These are phyloP conservation scores for Luvunga scandens DNA, from an alignment of 345 rosid genomes.

Conservation along the genomic window DNA sequence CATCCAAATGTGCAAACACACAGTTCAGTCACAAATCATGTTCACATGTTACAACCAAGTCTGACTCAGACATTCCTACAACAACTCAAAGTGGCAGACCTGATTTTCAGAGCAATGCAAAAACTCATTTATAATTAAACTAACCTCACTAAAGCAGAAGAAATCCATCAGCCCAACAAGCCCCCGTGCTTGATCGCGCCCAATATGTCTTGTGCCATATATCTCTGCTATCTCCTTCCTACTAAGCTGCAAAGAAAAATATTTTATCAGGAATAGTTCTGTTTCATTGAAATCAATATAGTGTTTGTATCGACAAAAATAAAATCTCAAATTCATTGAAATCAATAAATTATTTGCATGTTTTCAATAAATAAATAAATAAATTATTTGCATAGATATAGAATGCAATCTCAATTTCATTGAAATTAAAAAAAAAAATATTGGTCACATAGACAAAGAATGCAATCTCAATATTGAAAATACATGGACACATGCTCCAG, in stretches of 20 bases:
- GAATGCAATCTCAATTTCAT: not conserved
- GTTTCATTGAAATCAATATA: not conserved
- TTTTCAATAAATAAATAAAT: not conserved
- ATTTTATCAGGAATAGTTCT: not conserved
- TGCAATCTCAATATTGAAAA: not conserved
- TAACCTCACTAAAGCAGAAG: conserved; percentile 97
- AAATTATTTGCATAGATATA: not conserved
- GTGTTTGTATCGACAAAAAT: not conserved
- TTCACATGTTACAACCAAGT: not conserved
- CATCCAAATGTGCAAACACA: not conserved
- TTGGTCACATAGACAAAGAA: not conserved
- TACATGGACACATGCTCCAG: not conserved
- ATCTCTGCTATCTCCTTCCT: conserved; percentile 56
- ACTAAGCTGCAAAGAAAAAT: conserved; percentile 54
- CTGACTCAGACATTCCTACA: not conserved
- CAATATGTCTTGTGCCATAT: conserved; percentile 90
- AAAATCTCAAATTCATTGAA: not conserved
- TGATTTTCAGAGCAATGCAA: not conserved
- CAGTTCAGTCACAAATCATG: not conserved
- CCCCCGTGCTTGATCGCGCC: conserved; percentile 85
- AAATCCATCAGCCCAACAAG: conserved; percentile 97
- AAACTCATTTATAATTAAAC: conserved; percentile 16
- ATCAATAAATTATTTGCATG: not conserved
- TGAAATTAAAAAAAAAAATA: too few species aligned
- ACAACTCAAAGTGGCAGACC: not conserved